Base-by-base conservation (phyloP, 176 grass and related monocot genomes). In the Zoysia japonica region DNA sequence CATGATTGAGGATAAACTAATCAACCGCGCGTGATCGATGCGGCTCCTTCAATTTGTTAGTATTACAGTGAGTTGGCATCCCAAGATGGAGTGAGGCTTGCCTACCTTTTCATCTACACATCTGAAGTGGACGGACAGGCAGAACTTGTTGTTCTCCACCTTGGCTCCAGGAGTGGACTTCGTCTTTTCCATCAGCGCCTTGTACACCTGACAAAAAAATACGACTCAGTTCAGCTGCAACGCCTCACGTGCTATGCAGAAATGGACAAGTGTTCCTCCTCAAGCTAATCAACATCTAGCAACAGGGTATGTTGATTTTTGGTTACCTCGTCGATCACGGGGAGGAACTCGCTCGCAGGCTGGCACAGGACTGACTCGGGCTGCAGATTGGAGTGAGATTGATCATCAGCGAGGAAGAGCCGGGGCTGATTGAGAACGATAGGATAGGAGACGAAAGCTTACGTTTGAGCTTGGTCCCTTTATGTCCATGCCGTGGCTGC, bases 141-240 rank as follows among this genome's bases (percentile, higher is more conserved):
- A 98, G 86, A 98, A 98, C 88, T 95, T 98, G 92, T 98, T 98
- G 88, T 93, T 93, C 93, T 98, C 96, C 84, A 98, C 92, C 75
- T 81, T 98, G 85, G 92, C 96, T 48, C 96, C 96, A 79, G 92
- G 87, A 47, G 81, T 93, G 48, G 92, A 92, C 61, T 95, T 91
- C 52, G 96, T 98, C 70, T 89, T 98, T 74, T 95, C 96, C 68
- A 91, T 68, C 63, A 98, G 84, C 42, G 67, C 59, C 68, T 88
- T 77, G 78, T 85, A 89, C 54, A 98, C 92, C 96, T 98, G 89
- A 28, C 28, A 28, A 85, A 75, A 75, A 77, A 82, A 86, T 41
- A 70, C 8, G 72, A 91, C 86, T 75, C 70, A 47, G 73, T 40
- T 65, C 49, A 15, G 47, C 28, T 28, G 28, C 28, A 28, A 28